Percentiles rank a stretch among this genome's conserved stretches.
phyloP scores from a whole-genome alignment of 2,329 filamentous ascomycete species.

The Ophiostoma novo-ulmi region DNA sequence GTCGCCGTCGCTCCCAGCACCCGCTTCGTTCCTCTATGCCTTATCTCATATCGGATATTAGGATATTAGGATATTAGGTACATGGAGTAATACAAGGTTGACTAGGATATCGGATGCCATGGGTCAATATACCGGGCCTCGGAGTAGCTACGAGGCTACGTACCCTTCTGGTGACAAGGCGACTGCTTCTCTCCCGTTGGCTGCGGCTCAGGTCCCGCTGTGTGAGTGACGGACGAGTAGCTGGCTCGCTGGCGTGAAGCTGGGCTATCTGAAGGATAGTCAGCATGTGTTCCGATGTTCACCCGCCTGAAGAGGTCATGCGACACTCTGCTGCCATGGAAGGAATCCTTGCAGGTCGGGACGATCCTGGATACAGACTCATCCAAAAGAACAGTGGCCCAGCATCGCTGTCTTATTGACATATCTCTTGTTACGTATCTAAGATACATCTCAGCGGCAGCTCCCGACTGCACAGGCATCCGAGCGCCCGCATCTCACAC shows the following conservation, averaged over 20 bases:
- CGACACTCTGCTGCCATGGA: not conserved
- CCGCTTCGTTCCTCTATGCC: not conserved
- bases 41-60: not conserved
- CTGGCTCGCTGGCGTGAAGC: not conserved
- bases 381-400: not conserved
- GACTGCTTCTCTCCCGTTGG: not conserved
- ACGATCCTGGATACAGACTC: not conserved
- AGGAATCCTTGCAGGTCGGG: not conserved
- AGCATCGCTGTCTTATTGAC: not conserved
- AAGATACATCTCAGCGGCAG: conserved; percentile 1
- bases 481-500: not conserved
- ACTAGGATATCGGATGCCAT: not conserved
- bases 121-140: not conserved
- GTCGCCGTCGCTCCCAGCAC: not conserved
- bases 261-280: not conserved
- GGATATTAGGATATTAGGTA: too few relatives aligned
- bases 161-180: not conserved
- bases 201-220: not conserved
- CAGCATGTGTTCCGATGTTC: not conserved
- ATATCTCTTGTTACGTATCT: not conserved
- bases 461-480: not conserved
- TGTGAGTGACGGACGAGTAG: not conserved
- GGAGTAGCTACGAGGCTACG: not conserved
- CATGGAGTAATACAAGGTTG: too few relatives aligned
- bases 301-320: not conserved